Conservation (phyloP, 1,139 yeast species). For the Saccharomyces hybrid region DNA sequence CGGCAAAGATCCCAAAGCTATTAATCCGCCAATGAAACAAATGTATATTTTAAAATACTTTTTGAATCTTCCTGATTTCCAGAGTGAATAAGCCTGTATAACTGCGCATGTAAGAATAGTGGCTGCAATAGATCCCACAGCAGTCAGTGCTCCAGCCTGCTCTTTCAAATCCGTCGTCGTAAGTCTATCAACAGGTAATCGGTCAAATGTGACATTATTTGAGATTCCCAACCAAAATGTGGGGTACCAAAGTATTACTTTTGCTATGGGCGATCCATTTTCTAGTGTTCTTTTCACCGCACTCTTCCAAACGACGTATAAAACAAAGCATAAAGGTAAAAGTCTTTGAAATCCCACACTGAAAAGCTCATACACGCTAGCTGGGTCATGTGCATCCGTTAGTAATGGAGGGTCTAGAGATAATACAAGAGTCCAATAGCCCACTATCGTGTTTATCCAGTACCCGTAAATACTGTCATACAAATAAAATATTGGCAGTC, state of each 20-base stretch:
- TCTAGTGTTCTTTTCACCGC: slow-evolving; percentile 38
- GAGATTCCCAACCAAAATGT: slow-evolving; percentile 78
- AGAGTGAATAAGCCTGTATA: slow-evolving; percentile 69
- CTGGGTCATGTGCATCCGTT: slow-evolving; percentile 47
- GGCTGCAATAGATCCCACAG: slow-evolving; percentile 46
- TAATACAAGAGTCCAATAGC: slow-evolving; percentile 77
- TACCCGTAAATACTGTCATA: slow-evolving; percentile 49
- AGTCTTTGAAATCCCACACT: slow-evolving; percentile 69
- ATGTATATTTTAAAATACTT: slow-evolving; percentile 49
- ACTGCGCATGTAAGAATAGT: slow-evolving; percentile 47
- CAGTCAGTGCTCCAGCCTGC: slow-evolving; percentile 70
- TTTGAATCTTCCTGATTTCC: slow-evolving; percentile 70
- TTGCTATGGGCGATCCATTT: slow-evolving; percentile 42
- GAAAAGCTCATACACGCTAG: slow-evolving; percentile 50
- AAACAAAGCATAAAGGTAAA: slow-evolving; percentile 64
- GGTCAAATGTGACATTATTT: slow-evolving; percentile 81
- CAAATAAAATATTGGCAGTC: slow-evolving; percentile 51
- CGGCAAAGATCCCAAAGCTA: slow-evolving; percentile 47
- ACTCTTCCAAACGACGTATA: slow-evolving; percentile 63
- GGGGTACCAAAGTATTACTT: slow-evolving; percentile 65
- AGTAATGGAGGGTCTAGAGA: slow-evolving; percentile 76
- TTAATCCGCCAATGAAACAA: slow-evolving; percentile 39
- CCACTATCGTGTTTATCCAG: slow-evolving; percentile 58
- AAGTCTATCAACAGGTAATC: slow-evolving; percentile 79
- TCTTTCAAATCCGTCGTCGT: slow-evolving; percentile 59